Evolutionary conservation across 495 filamentous ascomycete species (phyloP).

Genomic region (Penicillium coffeae): DNA sequence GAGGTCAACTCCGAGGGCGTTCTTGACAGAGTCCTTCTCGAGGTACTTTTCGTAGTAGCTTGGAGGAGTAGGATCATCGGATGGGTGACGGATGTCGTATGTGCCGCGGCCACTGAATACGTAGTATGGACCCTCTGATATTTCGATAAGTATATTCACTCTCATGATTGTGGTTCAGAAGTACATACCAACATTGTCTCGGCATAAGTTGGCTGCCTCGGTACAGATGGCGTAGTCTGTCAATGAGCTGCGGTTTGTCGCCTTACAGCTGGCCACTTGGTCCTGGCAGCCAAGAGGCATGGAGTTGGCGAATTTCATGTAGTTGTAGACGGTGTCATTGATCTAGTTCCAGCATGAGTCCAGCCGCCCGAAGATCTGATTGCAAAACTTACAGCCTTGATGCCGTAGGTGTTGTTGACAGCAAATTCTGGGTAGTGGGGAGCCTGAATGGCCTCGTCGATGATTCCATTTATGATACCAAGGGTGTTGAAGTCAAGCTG

Average conservation of each 20-base stretch:
- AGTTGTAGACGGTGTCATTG: slow-evolving; percentile 50
- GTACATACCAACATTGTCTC: slow-evolving; percentile 35
- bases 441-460: slow-evolving; percentile 66
- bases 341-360: slow-evolving; percentile 31
- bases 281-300: slow-evolving; percentile 59
- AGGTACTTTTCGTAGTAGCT: slow-evolving; percentile 60
- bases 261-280: slow-evolving; percentile 46
- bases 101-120: slow-evolving; percentile 42
- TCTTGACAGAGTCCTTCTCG: slow-evolving; percentile 58
- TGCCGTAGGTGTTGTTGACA: slow-evolving; percentile 72
- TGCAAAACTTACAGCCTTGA: slow-evolving; percentile 41
- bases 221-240: slow-evolving; percentile 36
- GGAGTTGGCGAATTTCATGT: slow-evolving; percentile 43
- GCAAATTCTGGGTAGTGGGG: slow-evolving; percentile 65
- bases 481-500: slow-evolving; percentile 48
- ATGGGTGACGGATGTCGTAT: slow-evolving; percentile 59
- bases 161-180: no score
- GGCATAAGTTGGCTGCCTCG: slow-evolving; percentile 39
- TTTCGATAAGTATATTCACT: slow-evolving; percentile 42
- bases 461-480: slow-evolving; percentile 66
- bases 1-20: slow-evolving; percentile 59
- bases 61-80: slow-evolving; percentile 60
- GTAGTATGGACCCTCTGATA: slow-evolving; percentile 44
- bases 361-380: not conserved
- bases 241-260: slow-evolving; percentile 40